Conservation (phyloP, 208 protist species). For the Porcisia hertigi region DNA sequence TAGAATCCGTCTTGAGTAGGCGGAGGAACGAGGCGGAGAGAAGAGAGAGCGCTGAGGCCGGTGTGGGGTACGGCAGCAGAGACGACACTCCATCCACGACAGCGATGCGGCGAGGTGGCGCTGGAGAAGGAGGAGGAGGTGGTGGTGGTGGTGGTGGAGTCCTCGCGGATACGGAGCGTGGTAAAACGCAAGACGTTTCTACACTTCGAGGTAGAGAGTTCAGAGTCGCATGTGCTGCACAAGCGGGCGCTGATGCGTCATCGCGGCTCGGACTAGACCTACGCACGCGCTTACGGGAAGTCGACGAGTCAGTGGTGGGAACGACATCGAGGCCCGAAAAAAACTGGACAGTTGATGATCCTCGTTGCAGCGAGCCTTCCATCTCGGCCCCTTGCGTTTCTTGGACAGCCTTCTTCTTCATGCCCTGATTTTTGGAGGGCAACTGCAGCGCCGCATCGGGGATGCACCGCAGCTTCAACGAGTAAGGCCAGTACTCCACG, state of each 20-base stretch:
- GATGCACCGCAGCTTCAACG: constrained; percentile 46
- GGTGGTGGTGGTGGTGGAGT: not conserved
- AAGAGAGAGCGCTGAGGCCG: constrained; percentile 30
- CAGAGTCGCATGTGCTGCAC: not conserved
- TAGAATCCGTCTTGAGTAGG: not conserved
- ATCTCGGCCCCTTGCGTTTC: not conserved
- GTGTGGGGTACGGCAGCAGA: constrained; percentile 58
- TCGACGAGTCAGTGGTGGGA: not conserved
- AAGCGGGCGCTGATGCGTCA: not conserved
- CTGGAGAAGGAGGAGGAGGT: not conserved
- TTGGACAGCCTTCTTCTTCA: not conserved
- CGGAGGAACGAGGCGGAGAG: constrained; percentile 33
- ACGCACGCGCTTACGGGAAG: not conserved
- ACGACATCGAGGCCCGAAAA: not conserved
- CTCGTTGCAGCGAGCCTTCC: not conserved
- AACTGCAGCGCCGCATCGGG: constrained; percentile 31
- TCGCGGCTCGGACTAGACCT: not conserved
- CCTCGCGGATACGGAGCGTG: not conserved
- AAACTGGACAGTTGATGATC: not conserved
- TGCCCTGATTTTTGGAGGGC: too few species aligned
- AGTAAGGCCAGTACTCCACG: constrained; percentile 56
- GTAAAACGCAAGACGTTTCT: not conserved
- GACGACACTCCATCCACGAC: constrained; percentile 14
- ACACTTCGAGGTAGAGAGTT: not conserved
- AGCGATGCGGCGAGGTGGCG: constrained; percentile 3